Base-by-base conservation (phyloP, 2,329 filamentous ascomycete genomes). In the Metarhizium brunneum region DNA sequence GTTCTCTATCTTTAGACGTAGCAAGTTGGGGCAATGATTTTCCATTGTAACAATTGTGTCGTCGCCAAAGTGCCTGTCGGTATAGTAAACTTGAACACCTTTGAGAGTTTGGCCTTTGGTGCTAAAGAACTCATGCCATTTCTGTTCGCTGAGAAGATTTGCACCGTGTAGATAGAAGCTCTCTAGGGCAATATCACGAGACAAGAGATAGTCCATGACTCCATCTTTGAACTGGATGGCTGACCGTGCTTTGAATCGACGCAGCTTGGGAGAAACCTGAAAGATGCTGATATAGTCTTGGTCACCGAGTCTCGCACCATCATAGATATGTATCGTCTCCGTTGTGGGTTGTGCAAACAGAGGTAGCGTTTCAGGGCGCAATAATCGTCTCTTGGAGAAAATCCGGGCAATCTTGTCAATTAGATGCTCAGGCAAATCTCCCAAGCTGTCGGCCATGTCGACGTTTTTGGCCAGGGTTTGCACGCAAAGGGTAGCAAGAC, bases 191-290 rank as follows among this genome's bases (percentile, higher is more conserved):
- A 83, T 80, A 52, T 87, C 80, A 50, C 89, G 87, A 55, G 84
- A 84, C 20, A 89, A 76, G 64, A 96, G 81, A 68, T 92, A 96
- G 53, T 90, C 82, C 69, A 96, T 80, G 47, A 91, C 87, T 43
- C 78, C 77, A 64, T 96, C 88, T 70, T 95, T 96, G 76, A 96
- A 87, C 66, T 96, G 92, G 52, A 94, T 88, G n/a, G 86, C 90
- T 64, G 92, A 92, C 51, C 87, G 84, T 11, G 95, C 74, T 60
- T 90, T 87, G 56, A 96, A 77, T 47, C 79, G 80, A 63, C 83
- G 83, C 54, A 96, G 74, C 6, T 77, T 77, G 0, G 88, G 84
- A 56, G 88, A 85, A 2, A 84, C 79, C 53, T 90, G 86, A 59
- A 96, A 91, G 47, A 96, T 89, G 60, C 85, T 82, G 50, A 88